Evolutionary conservation across 805 yeast species (phyloP), one percentile per base, ranked within the genome.

Genomic region (Cyberlindnera saturnus): DNA sequence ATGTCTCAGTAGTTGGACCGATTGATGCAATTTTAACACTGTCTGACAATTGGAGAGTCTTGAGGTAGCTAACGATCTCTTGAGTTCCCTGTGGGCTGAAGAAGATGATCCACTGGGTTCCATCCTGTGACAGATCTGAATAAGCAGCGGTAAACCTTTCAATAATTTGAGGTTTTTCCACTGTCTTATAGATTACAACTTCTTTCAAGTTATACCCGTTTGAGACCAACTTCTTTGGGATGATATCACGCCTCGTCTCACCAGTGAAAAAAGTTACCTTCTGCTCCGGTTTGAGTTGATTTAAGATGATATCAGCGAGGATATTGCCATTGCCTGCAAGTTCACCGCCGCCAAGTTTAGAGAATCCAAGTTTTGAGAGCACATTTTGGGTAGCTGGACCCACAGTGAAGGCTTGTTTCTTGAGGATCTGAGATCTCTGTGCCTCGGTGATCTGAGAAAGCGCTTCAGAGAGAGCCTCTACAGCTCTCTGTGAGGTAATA

Each of bases 81-180:
- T 73, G 75, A 0, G 95, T 82, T 0, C 96, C 96, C 53, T 93
- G 95, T 0, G 96, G 95, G 49, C 96, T 86, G 63, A 90, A 91
- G 47, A 91, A 83, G 0, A 90, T 83, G 5, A 89, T 65, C 96
- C 96, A 88, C 67, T 67, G 14, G 52, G 44, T 0, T 44, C 45
- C 6, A 55, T 52, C 2, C 42, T 41, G 34, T 44, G 37, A 20
- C 14, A 40, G 36, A 13, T 32, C 18, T 46, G 37, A 37, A 40
- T 73, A 73, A 29, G 74, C 63, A 1, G 59, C 62, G 3, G 39
- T 41, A 15, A 47, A 49, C 34, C 49, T 34, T 29, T 36, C 43
- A 3, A 69, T 57, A 7, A 77, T 74, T 42, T 77, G 77, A 1
- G 61, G 61, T 44, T 77, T 64, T 1, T 73, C 66, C 29, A 66